phyloP scores from a whole-genome alignment of 139 green algal species.

The Coelastrella sp. region DNA sequence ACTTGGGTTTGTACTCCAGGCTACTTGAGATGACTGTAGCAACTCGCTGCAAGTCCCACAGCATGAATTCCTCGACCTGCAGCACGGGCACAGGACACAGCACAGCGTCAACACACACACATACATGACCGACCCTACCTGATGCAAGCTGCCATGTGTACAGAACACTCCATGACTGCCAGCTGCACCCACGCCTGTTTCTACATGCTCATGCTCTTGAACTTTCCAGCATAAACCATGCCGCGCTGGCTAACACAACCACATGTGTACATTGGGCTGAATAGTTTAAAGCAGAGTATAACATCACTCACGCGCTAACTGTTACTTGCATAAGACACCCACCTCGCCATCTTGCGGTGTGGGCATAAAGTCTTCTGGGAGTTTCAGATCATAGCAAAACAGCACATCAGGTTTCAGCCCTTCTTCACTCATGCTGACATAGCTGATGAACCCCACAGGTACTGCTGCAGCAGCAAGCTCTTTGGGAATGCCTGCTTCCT shows the following conservation, averaged over 20 bases:
- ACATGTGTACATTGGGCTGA: too few species aligned
- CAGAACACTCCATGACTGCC: too few species aligned
- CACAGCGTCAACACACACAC: too few species aligned
- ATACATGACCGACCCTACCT: too few species aligned
- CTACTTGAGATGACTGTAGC: conserved; percentile 59
- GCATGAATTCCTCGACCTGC: conserved; percentile 90
- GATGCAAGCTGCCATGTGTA: too few species aligned
- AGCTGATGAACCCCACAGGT: conserved; percentile 71
- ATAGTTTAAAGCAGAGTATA: neutral
- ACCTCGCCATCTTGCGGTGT: conserved; percentile 72
- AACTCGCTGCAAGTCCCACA: conserved; percentile 78
- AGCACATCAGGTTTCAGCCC: conserved; percentile 93
- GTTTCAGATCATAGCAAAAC: conserved; percentile 92
- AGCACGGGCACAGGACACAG: neutral
- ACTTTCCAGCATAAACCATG: too few species aligned
- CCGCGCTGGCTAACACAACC: too few species aligned
- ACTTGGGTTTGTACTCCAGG: conserved; percentile 94
- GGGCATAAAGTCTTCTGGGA: conserved; percentile 88
- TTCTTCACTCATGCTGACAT: conserved; percentile 59
- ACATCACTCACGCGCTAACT: too few species aligned
- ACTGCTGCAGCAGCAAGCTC: conserved; percentile 68
- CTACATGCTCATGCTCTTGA: too few species aligned
- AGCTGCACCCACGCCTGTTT: too few species aligned
- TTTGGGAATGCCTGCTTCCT: conserved; percentile 91
- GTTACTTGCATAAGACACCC: neutral